Evolutionary conservation across 1,284 basidiomycete genomes (phyloP), one percentile per base, ranked within the genome.

Genomic region (Agroathelia rolfsii): DNA sequence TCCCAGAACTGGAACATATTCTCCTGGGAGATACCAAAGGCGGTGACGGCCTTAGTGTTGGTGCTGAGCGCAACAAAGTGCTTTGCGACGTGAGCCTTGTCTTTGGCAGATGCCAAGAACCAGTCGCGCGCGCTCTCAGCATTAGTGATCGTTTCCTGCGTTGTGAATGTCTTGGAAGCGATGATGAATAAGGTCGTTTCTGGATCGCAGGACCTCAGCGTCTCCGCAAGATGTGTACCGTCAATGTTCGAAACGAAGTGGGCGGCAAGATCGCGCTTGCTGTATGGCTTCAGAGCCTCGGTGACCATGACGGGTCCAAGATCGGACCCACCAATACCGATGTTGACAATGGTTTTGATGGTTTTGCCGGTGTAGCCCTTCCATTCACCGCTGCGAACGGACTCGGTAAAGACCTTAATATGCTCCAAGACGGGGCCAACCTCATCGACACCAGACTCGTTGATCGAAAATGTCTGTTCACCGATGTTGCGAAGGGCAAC

Each of bases 1-100:
- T 98, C 95, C 94, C 94, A 98, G 77, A 98, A 98, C 57, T 86
- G 80, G 78, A 98, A 98, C 93, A 98, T 98, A 68, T 97, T 97
- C 48, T 76, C 70, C 47, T 82, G 62, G 39, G 81, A 70, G 49
- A 98, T 98, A 35, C 94, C 95, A 50, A 98, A 98, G n/a, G 70
- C 77, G 19, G 89, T 89, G 36, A 96, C 95, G 5, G 85, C 90
- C 54, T 83, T 76, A 38, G 87, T 89, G 64, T 98, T 98, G 43
- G 95, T 98, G 51, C 86, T 90, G 38, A 98, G 78, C 6, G 95
- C 94, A 28, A 97, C 93, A 56, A 98, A 98, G 70, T 98, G 95
- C 68, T 97, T 97, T 43, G 94, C 90, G 41, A 97, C 88, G 60
- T 97, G 89, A 3, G 71, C 68, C 65, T 87, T 83, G 53, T 93